These are phyloP conservation scores for Globisporangium rhizosaccharum DNA, from an alignment of 352 stramenopile genomes.

Conservation along the genomic window DNA sequence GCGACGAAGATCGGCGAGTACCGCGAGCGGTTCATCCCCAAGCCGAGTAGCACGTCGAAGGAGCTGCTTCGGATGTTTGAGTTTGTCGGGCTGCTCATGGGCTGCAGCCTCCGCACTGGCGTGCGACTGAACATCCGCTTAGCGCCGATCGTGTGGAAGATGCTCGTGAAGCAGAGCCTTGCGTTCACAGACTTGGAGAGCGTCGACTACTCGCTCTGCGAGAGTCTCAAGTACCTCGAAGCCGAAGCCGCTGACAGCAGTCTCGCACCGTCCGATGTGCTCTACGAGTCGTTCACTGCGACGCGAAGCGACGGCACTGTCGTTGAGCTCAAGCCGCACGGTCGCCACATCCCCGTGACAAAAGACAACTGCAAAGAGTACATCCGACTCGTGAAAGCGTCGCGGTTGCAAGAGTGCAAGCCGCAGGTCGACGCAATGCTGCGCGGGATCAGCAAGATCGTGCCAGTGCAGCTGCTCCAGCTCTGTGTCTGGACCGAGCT, in stretches of 20 bases:
- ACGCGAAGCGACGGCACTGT: conserved; percentile 59
- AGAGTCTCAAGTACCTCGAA: conserved; percentile 47
- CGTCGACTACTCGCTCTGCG: conserved; percentile 31
- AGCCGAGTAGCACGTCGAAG: conserved; percentile 49
- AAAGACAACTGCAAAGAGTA: conserved; percentile 75
- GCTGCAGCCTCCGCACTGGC: conserved; percentile 70
- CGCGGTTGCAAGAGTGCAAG: conserved; percentile 68
- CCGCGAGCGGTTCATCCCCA: conserved; percentile 58
- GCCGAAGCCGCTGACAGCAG: conserved; percentile 12
- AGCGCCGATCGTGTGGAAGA: conserved; percentile 74
- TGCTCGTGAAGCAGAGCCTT: conserved; percentile 71
- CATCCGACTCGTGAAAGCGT: conserved; percentile 49
- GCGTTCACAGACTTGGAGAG: conserved; percentile 38
- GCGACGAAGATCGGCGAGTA: conserved; percentile 64
- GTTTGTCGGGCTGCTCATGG: conserved; percentile 73
- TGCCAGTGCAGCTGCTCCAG: conserved; percentile 60
- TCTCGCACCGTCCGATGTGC: conserved; percentile 22
- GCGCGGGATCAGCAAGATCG: conserved; percentile 58
- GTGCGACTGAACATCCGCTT: conserved; percentile 68
- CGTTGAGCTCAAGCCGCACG: conserved; percentile 54
- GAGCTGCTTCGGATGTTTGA: conserved; percentile 67
- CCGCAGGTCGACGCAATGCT: conserved; percentile 72
- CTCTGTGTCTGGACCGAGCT: conserved; percentile 77
- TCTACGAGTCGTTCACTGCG: conserved; percentile 70
- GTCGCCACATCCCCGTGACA: conserved; percentile 43